Evolutionary conservation across 2,329 filamentous ascomycete genomes (phyloP).

Genomic region (Colletotrichum cereale): DNA sequence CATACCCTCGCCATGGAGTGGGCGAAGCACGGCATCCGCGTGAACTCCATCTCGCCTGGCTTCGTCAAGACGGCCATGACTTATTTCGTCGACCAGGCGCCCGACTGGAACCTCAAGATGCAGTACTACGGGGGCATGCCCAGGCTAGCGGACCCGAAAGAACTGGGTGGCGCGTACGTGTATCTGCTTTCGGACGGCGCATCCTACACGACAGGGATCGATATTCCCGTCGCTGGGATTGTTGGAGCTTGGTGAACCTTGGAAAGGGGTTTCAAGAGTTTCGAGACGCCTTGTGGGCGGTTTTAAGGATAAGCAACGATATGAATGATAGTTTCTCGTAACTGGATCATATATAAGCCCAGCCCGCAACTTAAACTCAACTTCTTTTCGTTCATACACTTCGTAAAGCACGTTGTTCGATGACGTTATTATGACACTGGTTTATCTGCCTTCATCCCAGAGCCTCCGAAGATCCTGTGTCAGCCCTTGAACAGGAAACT

Average conservation of each 20-base stretch:
- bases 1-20: conserved; percentile 61
- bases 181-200: conserved; percentile 65
- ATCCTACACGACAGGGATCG: conserved; percentile 62
- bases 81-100: conserved; percentile 62
- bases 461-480: conserved; percentile 16
- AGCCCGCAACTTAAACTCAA: background rate
- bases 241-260: conserved; percentile 44
- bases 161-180: conserved; percentile 68
- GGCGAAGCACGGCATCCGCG: conserved; percentile 59
- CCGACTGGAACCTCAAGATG: conserved; percentile 68
- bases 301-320: conserved; percentile 8
- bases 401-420: background rate
- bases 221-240: conserved; percentile 58
- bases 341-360: background rate
- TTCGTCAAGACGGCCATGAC: conserved; percentile 60
- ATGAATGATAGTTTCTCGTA: conserved; percentile 2
- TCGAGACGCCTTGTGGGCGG: background rate
- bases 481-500: conserved; percentile 22
- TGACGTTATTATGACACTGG: background rate
- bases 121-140: conserved; percentile 71
- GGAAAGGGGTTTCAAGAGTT: background rate
- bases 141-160: conserved; percentile 63
- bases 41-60: conserved; percentile 61
- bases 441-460: conserved; percentile 24
- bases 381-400: background rate